A percentile compares a stretch with the other conserved stretches of the same genome.
phyloP scores from a whole-genome alignment of 2,329 filamentous ascomycete species.

The Fusarium buxicola region DNA sequence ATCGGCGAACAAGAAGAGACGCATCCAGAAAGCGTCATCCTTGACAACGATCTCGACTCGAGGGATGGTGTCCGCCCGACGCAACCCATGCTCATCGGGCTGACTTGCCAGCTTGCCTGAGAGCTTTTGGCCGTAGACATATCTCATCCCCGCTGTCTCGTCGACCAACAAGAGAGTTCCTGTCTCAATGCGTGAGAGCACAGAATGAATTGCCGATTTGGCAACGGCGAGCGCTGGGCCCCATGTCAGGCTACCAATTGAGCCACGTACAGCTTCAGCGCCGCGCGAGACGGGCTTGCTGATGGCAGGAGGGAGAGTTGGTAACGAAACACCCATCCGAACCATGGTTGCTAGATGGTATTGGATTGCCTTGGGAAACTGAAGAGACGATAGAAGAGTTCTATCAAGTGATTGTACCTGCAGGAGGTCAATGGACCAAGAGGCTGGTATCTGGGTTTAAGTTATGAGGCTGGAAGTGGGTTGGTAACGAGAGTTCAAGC shows the following conservation, averaged over 20 bases:
- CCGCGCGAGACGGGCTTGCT: slow-evolving; percentile 54
- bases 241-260: slow-evolving; percentile 60
- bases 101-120: slow-evolving; percentile 50
- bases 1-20: slow-evolving; percentile 75
- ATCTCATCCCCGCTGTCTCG: slow-evolving; percentile 56
- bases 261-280: slow-evolving; percentile 55
- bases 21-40: slow-evolving; percentile 77
- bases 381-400: no score
- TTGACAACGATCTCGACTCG: slow-evolving; percentile 69
- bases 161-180: slow-evolving; percentile 63
- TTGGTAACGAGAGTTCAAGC: no score
- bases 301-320: slow-evolving; percentile 53
- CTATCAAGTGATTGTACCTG: no score
- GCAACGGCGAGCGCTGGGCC: slow-evolving; percentile 59
- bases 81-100: slow-evolving; percentile 51
- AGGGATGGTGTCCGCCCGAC: slow-evolving; percentile 52
- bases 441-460: no score
- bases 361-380: no score
- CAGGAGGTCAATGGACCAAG: no score
- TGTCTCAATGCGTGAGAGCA: slow-evolving; percentile 59
- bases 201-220: slow-evolving; percentile 58
- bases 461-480: no score
- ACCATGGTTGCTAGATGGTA: slow-evolving; percentile 13
- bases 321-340: slow-evolving; percentile 31
- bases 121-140: slow-evolving; percentile 60